phyloP scores from a whole-genome alignment of 2,329 filamentous ascomycete genomes.

The Exserohilum turcica region DNA sequence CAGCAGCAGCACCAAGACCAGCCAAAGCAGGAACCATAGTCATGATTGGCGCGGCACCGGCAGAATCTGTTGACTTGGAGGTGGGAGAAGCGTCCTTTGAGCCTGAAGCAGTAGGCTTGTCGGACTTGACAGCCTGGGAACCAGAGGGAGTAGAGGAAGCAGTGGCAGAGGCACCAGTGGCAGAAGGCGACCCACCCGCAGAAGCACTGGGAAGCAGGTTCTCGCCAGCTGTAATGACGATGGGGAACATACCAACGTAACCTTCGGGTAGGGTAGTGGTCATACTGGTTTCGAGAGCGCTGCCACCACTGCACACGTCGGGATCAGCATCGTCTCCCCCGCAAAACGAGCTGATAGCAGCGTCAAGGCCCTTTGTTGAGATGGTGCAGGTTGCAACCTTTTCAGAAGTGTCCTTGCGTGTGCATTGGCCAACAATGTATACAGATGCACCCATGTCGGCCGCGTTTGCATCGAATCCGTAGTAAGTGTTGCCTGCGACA shows the following conservation, averaged over 20 bases:
- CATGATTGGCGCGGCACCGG: constrained; percentile 19
- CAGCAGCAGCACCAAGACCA: constrained; percentile 37
- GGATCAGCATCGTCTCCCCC: not conserved
- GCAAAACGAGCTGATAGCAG: constrained; percentile 16
- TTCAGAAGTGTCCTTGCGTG: constrained; percentile 14
- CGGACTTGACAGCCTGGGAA: not conserved
- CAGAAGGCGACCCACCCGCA: constrained; percentile 24
- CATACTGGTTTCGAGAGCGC: not conserved
- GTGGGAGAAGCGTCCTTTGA: not conserved
- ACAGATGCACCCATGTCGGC: constrained; percentile 7
- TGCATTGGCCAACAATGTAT: constrained; percentile 21
- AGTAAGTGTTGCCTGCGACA: constrained; percentile 25
- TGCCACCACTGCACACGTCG: not conserved
- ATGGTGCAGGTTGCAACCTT: constrained; percentile 21
- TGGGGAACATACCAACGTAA: constrained; percentile 22
- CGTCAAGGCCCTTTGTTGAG: constrained; percentile 14
- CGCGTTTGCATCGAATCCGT: constrained; percentile 18
- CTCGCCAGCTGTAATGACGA: constrained; percentile 37
- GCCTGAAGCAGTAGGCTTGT: constrained; percentile 1
- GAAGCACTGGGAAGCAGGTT: constrained; percentile 33
- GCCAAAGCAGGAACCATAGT: constrained; percentile 31
- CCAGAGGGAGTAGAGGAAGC: not conserved
- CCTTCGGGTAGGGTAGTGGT: constrained; percentile 9
- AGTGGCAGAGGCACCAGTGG: constrained; percentile 15
- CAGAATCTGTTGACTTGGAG: constrained; percentile 1